A percentile compares a stretch with the other conserved stretches of the same genome.
Conservation (phyloP, 179 eudicot species). For the Silene vulgaris region DNA sequence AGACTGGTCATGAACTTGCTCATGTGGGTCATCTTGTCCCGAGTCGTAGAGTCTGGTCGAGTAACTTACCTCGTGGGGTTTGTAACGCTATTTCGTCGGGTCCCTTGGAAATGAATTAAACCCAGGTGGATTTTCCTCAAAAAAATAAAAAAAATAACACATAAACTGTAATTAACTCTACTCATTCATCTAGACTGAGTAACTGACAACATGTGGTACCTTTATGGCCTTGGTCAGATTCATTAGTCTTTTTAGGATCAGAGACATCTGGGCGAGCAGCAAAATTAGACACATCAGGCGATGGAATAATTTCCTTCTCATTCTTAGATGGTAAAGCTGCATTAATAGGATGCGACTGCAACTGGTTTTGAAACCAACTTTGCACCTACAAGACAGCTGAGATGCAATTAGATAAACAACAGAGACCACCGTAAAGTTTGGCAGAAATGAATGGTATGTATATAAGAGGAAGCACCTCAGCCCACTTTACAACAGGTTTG, state of each 20-base stretch:
- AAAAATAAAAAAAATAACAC: not conserved
- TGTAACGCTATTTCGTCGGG: too few relatives aligned
- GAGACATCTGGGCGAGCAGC: constrained; percentile 27
- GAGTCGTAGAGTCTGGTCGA: too few relatives aligned
- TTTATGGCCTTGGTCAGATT: constrained; percentile 26
- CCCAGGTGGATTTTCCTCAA: too few relatives aligned
- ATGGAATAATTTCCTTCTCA: constrained; percentile 20
- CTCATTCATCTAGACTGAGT: constrained; percentile 4
- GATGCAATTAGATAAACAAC: constrained; percentile 16
- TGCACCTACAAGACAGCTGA: constrained; percentile 45
- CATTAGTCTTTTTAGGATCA: constrained; percentile 26
- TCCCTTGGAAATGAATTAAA: too few relatives aligned
- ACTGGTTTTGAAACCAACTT: constrained; percentile 57
- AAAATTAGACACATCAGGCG: constrained; percentile 25
- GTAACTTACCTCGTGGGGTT: too few relatives aligned
- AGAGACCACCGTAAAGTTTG: not conserved
- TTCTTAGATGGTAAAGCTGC: constrained; percentile 32
- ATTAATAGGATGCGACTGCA: constrained; percentile 29
- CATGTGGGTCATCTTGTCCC: too few relatives aligned
- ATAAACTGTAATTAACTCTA: constrained; percentile 4
- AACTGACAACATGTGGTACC: constrained; percentile 23
- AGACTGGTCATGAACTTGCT: too few relatives aligned
- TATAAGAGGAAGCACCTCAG: constrained; percentile 43
- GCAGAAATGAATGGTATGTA: constrained; percentile 10
- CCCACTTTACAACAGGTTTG: constrained; percentile 67